Evolutionary conservation across 2,329 filamentous ascomycete species (phyloP), one percentile per base, ranked within the genome.

Genomic region (Microascus cirrosus): DNA sequence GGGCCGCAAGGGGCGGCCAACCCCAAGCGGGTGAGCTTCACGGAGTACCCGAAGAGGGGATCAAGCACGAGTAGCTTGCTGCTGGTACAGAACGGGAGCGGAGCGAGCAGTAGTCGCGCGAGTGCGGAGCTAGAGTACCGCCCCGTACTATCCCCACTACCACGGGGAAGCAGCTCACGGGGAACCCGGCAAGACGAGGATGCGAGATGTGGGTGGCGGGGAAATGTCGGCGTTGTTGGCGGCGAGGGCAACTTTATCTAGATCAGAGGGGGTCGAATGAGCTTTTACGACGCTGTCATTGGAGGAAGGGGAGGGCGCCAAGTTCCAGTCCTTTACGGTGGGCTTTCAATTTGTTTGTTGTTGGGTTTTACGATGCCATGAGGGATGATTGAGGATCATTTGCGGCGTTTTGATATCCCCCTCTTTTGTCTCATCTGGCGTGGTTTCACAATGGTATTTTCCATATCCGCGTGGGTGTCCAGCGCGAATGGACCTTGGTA

Each of bases 1-100:
- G 50, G 13, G 50, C 22, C 50, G 28, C 24, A 11, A 12, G 45
- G 45, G n/a, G 11, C 77, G 12, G 57, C 51, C 55, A 82, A 78
- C 65, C 70, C 71, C 53, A 84, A 84, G 71, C 75, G 80, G 60
- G 74, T 83, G 58, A 83, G 79, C 70, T 83, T 85, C 62, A 79
- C 76, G 63, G 82, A 86, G 57, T 82, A 84, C 61, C 79, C 80
- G 53, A 82, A 80, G 66, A 73, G 80, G 61, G 67, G 85, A 57
- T 84, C 80, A 63, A 83, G 78, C 66, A 83, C 80, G 56, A 83
- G 79, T 65, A 83, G 78, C 67, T 69, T 83, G 65, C 71, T 85
- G 57, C 72, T 84, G 53, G 74, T 83, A 58, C 80, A 84, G 70
- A 83, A 83, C 64, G 70, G 69, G 59, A 69, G 70, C 61, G 51